Evolutionary conservation across 2,329 filamentous ascomycete genomes (phyloP), one percentile per base, ranked within the genome.

Genomic region (Scytalidium lignicola): DNA sequence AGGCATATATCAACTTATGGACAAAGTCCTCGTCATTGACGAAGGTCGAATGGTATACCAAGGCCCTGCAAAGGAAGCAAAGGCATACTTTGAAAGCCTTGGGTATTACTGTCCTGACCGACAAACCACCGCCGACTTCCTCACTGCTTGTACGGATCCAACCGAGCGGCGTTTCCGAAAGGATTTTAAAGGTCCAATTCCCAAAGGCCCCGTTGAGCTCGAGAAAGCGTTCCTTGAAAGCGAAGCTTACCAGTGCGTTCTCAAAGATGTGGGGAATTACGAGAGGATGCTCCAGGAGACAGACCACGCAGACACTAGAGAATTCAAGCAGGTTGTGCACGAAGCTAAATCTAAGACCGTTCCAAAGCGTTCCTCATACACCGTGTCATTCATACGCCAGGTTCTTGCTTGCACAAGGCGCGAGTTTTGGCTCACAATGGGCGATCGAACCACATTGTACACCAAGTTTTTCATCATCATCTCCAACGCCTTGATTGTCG

Each of bases 391-490:
- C 61, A 69, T 76, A 41, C 76, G 80, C 4, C 89, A 93, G 66
- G 83, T 93, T 1, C 62, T 79, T 22, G 80, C 82, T 7, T 73
- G 85, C 70, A 86, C 85, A 0, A 75, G 82, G 56, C 79, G 89
- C 40, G 87, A 93, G 65, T 83, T 89, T 51, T 90, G 87, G 85
- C 76, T 95, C 23, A 79, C 90, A 22, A 78, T 80, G 62, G 88
- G 88, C 37, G 87, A 95, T 66, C 83, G 77, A 51, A 83, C 82
- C 1, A 85, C 86, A 0, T 74, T 93, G 1, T 85, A 83, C 65
- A 92, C 87, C 39, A 93, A 92, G 57, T 76, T 86, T 51, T 86
- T 90, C 67, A 89, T 90, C 62, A 87, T 90, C 58, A 68, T 92
- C 50, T 78, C 84, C 50, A 88, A 88, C 63, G 79, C 69, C 48